Percentiles rank a stretch among this genome's conserved stretches.
phyloP scores from a whole-genome alignment of 805 yeast genomes.

The Lachancea kluyveri region DNA sequence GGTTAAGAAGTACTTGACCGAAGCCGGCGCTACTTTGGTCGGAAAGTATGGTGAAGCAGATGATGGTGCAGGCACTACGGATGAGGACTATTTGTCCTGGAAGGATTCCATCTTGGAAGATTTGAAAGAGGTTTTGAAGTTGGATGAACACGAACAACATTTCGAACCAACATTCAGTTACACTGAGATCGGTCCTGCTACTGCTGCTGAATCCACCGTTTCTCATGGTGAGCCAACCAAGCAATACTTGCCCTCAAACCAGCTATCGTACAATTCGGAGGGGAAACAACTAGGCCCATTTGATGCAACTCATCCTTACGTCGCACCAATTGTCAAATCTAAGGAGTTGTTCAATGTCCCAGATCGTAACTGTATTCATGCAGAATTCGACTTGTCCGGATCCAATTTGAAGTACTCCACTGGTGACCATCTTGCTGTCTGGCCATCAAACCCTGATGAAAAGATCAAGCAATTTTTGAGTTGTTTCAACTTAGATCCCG shows the following conservation, averaged over 20 bases:
- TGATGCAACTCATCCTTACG: conserved; percentile 73
- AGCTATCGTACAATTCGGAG: conserved; percentile 32
- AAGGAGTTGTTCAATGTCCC: conserved; percentile 63
- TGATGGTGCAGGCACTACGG: conserved; percentile 91
- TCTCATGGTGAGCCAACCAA: conserved; percentile 79
- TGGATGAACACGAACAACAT: conserved; percentile 73
- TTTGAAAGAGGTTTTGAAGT: conserved; percentile 54
- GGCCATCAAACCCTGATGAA: conserved; percentile 86
- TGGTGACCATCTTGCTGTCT: conserved; percentile 92
- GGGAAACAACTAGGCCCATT: conserved; percentile 61
- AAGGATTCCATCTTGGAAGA: conserved; percentile 69
- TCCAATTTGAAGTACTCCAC: conserved; percentile 80
- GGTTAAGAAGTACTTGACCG: conserved; percentile 42
- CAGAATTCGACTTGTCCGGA: conserved; percentile 75
- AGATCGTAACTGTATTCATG: conserved; percentile 79
- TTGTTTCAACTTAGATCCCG: conserved; percentile 53
- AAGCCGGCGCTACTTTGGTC: conserved; percentile 65
- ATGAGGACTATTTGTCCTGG: conserved; percentile 93
- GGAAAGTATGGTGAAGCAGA: conserved; percentile 89
- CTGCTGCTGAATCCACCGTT: conserved; percentile 36
- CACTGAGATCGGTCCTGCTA: no score
- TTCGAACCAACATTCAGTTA: conserved; percentile 62
- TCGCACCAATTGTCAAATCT: conserved; percentile 58
- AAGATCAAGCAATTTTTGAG: conserved; percentile 59
- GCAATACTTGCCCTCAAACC: conserved; percentile 39